These are phyloP conservation scores for Arthrinium puccinioides DNA, from an alignment of 2,329 filamentous ascomycete species.

Conservation along the genomic window DNA sequence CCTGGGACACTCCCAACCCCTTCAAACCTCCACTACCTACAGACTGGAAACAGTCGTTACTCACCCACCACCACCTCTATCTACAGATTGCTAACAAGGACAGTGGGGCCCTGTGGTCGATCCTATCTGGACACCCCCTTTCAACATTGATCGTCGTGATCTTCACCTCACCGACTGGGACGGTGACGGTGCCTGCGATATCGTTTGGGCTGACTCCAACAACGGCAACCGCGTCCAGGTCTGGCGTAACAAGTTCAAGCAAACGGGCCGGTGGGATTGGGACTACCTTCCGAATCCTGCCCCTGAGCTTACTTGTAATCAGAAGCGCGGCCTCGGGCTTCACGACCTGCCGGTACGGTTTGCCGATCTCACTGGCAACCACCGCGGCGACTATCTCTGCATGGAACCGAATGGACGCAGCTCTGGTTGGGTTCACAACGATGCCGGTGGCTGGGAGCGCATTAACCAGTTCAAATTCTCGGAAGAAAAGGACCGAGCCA, in stretches of 20 bases:
- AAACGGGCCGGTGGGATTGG: conserved; percentile 6
- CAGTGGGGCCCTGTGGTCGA: too few relatives aligned
- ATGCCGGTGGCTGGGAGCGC: conserved; percentile 7
- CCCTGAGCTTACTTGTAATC: conserved; percentile 9
- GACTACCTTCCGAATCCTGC: conserved; percentile 5
- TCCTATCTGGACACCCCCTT: too few relatives aligned
- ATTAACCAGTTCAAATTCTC: conserved; percentile 22
- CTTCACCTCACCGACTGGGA: conserved; percentile 29
- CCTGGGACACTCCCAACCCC: too few relatives aligned
- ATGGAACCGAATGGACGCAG: conserved; percentile 19
- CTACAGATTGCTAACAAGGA: too few relatives aligned
- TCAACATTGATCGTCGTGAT: conserved; percentile 19
- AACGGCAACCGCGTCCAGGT: conserved; percentile 15
- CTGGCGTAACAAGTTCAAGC: conserved; percentile 15
- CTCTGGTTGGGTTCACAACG: conserved; percentile 16
- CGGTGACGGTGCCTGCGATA: conserved; percentile 26
- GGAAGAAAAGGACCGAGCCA: conserved; percentile 25
- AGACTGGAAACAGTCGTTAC: too few relatives aligned
- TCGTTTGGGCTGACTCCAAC: conserved; percentile 21
- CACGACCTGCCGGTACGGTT: conserved; percentile 21
- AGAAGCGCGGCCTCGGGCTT: conserved; percentile 17
- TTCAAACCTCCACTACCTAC: too few relatives aligned
- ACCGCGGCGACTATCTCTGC: conserved; percentile 24
- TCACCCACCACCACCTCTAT: too few relatives aligned
- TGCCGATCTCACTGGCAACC: conserved; percentile 23